Percentiles rank a stretch among this genome's conserved stretches.
Conservation (phyloP, 2,329 filamentous ascomycete genomes). For the Dactylellina sp. region DNA sequence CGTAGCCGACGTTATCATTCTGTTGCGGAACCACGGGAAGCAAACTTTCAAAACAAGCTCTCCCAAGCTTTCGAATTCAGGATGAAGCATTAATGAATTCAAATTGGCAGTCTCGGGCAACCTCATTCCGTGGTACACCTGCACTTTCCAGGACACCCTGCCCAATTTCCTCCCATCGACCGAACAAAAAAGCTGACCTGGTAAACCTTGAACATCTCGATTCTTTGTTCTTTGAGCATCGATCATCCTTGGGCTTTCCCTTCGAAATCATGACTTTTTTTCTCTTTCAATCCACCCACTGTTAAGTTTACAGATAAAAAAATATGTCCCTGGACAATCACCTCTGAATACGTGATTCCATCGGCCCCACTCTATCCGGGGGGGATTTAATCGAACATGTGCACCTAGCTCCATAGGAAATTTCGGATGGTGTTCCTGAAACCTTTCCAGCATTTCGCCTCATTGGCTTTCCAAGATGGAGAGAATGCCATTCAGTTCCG, state of each 20-base stretch:
- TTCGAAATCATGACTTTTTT: constrained; percentile 1
- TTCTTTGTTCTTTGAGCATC: neutral
- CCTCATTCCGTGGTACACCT: constrained; percentile 44
- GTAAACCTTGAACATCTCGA: neutral
- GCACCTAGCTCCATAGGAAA: constrained; percentile 1
- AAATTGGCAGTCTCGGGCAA: constrained; percentile 43
- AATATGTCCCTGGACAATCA: too few relatives aligned
- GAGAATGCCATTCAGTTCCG: neutral
- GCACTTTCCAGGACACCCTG: constrained; percentile 1
- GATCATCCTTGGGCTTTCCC: constrained; percentile 7
- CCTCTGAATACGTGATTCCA: too few relatives aligned
- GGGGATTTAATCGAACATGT: neutral
- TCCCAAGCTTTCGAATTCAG: constrained; percentile 35
- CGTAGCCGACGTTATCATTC: constrained; percentile 4
- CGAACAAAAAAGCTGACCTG: neutral
- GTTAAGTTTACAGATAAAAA: too few relatives aligned
- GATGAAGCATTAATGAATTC: neutral
- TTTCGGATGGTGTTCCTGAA: constrained; percentile 35
- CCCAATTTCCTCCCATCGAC: neutral
- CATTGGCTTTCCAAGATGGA: constrained; percentile 2
- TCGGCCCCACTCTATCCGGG: constrained; percentile 42
- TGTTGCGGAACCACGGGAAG: constrained; percentile 54
- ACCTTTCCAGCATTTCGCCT: neutral
- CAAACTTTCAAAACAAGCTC: constrained; percentile 49
- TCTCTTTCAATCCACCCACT: too few relatives aligned